A percentile compares a stretch with the other conserved stretches of the same genome.
Evolutionary conservation across 495 filamentous ascomycete species (phyloP).

Genomic region (Aspergillus kassunensis): DNA sequence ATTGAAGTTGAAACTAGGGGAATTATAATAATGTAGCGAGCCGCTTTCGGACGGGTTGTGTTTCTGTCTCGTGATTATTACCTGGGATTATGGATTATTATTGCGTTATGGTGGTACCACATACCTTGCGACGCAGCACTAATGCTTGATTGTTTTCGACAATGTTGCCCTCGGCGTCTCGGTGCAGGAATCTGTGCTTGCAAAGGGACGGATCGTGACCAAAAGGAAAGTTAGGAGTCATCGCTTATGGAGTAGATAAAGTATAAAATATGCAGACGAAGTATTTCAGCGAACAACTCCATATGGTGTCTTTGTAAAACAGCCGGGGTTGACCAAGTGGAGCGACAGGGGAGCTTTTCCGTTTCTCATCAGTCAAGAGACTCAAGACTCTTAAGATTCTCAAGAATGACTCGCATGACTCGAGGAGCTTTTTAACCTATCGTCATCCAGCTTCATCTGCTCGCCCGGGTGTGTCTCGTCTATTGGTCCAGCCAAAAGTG

Average conservation of each 20-base stretch:
- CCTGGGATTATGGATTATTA: neutral
- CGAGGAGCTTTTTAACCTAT: slow-evolving; percentile 1
- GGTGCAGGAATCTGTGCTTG: no score
- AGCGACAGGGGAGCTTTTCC: neutral
- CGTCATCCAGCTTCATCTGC: neutral
- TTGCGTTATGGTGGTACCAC: neutral
- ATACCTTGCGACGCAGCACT: neutral
- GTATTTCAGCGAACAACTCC: neutral
- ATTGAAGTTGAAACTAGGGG: no score
- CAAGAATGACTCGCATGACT: slow-evolving; percentile 20
- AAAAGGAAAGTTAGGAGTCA: neutral
- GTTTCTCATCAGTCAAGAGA: no score
- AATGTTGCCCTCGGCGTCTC: neutral
- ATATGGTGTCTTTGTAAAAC: neutral
- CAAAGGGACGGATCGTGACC: neutral
- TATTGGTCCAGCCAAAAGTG: neutral
- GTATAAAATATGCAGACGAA: slow-evolving; percentile 2
- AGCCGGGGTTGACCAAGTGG: neutral
- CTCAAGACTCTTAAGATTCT: no score
- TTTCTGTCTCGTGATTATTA: neutral
- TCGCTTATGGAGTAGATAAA: neutral
- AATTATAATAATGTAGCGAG: no score
- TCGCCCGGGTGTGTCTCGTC: no score
- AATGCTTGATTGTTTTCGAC: neutral
- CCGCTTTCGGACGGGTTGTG: neutral